These are phyloP conservation scores for Filosporella fistucella DNA, from an alignment of 495 filamentous ascomycete species.

Conservation along the genomic window DNA sequence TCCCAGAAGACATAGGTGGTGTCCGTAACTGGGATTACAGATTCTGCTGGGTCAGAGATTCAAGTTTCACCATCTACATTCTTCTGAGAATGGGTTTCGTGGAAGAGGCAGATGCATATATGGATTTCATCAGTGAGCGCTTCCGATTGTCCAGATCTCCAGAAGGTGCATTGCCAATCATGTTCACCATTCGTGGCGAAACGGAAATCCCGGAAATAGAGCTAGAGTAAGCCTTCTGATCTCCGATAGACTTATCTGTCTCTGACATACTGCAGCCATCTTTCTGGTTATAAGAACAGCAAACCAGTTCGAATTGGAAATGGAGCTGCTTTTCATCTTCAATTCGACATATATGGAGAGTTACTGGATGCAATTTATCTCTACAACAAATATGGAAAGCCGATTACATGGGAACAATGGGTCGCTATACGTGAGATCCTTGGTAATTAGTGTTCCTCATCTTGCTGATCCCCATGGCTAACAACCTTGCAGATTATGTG, in stretches of 20 bases:
- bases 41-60: slow-evolving; percentile 71
- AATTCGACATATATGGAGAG: slow-evolving; percentile 74
- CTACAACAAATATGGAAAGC: slow-evolving; percentile 74
- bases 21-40: slow-evolving; percentile 74
- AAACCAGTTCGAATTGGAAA: slow-evolving; percentile 71
- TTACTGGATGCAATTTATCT: slow-evolving; percentile 72
- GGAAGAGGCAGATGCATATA: slow-evolving; percentile 69
- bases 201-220: slow-evolving; percentile 67
- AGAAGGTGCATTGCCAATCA: slow-evolving; percentile 61
- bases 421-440: slow-evolving; percentile 53
- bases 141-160: slow-evolving; percentile 43
- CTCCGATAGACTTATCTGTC: not conserved
- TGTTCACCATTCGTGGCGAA: slow-evolving; percentile 71
- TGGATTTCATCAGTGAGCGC: slow-evolving; percentile 67
- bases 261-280: slow-evolving; percentile 34
- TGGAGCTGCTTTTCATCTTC: slow-evolving; percentile 66
- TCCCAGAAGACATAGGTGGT: slow-evolving; percentile 69
- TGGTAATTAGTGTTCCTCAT: slow-evolving; percentile 21
- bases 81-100: slow-evolving; percentile 68
- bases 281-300: slow-evolving; percentile 64
- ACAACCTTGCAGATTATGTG: slow-evolving; percentile 37
- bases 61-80: slow-evolving; percentile 72
- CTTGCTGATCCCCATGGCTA: too few species aligned
- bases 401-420: slow-evolving; percentile 70
- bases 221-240: slow-evolving; percentile 29